Percentiles rank a stretch among this genome's conserved stretches.
Evolutionary conservation across 2,329 filamentous ascomycete species (phyloP).

Genomic region (Aureobasidium sp.): DNA sequence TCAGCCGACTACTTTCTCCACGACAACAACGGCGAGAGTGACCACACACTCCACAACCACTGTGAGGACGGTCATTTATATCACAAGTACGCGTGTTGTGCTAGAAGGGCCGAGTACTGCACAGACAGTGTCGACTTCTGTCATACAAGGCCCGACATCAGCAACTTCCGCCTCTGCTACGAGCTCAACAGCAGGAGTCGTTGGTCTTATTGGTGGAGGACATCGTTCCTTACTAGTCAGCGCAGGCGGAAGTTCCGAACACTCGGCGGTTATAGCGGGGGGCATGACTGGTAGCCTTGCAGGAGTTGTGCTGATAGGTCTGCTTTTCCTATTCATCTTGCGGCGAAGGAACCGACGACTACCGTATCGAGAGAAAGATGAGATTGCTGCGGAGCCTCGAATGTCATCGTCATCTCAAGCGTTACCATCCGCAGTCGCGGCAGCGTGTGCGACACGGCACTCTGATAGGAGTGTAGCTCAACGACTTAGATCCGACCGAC

Average conservation of each 20-base stretch:
- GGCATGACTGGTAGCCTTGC: constrained; percentile 16
- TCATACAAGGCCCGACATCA: not conserved
- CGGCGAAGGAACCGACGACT: constrained; percentile 11
- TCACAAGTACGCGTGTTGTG: not conserved
- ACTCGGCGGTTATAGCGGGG: constrained; percentile 15
- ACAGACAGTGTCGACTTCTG: not conserved
- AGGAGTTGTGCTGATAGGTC: constrained; percentile 10
- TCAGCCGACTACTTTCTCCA: not conserved
- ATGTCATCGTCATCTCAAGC: constrained; percentile 9
- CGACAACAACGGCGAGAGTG: not conserved
- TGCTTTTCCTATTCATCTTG: constrained; percentile 14
- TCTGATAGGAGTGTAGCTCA: constrained; percentile 1
- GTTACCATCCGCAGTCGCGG: not conserved
- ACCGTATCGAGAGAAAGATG: not conserved
- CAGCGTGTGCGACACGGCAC: not conserved
- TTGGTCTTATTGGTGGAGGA: not conserved
- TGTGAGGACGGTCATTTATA: not conserved
- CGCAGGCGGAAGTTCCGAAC: not conserved
- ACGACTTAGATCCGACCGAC: not conserved
- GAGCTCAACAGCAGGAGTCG: not conserved
- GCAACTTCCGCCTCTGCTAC: not conserved
- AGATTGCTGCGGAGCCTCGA: not conserved
- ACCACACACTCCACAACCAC: not conserved
- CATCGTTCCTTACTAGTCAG: not conserved
- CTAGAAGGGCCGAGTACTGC: not conserved